Evolutionary conservation across 176 grass and related monocot genomes (phyloP).

Genomic region (Musa acuminata): DNA sequence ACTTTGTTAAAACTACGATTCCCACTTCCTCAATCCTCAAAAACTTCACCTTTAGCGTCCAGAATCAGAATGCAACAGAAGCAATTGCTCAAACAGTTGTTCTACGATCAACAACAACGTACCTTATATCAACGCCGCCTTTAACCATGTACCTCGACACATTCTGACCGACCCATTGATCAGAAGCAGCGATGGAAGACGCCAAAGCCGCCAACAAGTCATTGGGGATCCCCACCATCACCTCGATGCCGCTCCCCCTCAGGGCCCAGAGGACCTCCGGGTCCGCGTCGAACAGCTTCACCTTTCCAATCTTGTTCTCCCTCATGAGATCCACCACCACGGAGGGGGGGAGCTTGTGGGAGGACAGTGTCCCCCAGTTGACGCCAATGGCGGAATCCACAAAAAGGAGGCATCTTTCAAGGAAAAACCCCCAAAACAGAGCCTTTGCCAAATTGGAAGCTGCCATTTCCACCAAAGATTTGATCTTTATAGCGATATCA

Average conservation of each 20-base stretch:
- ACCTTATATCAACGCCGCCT: slow-evolving; percentile 71
- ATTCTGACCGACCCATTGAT: slow-evolving; percentile 61
- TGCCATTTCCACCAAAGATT: slow-evolving; percentile 23
- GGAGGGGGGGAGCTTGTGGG: slow-evolving; percentile 46
- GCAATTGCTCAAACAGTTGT: not conserved
- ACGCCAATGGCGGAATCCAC: slow-evolving; percentile 64
- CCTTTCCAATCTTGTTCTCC: slow-evolving; percentile 61
- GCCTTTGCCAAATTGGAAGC: not conserved
- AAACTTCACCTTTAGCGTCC: not conserved
- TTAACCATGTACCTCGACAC: slow-evolving; percentile 61
- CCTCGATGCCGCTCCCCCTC: slow-evolving; percentile 61
- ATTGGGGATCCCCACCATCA: slow-evolving; percentile 73
- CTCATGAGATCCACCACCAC: slow-evolving; percentile 66
- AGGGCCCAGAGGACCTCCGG: slow-evolving; percentile 43
- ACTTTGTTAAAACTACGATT: not conserved
- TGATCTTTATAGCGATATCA: not conserved
- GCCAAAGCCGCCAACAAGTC: slow-evolving; percentile 38
- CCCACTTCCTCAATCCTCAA: not conserved
- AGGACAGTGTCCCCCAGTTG: slow-evolving; percentile 77
- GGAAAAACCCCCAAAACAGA: slow-evolving; percentile 16
- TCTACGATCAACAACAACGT: not conserved
- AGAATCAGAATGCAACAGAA: not conserved
- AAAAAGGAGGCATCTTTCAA: slow-evolving; percentile 20
- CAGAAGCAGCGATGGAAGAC: slow-evolving; percentile 41
- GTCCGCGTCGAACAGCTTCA: slow-evolving; percentile 74